phyloP scores from a whole-genome alignment of 2,329 filamentous ascomycete species.

The Cordyceps fumosorosea region DNA sequence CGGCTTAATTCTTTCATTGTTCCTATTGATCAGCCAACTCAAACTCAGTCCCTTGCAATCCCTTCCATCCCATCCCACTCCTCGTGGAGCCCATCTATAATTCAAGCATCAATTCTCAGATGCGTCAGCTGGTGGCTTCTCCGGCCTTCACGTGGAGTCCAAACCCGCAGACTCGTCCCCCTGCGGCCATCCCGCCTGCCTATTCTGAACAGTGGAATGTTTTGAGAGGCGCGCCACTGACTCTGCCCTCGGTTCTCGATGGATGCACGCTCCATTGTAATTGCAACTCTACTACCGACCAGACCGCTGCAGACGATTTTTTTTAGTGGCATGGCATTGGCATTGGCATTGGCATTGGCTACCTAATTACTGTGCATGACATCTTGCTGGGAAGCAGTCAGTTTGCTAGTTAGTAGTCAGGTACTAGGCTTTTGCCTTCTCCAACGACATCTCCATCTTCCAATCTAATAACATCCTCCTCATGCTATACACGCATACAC shows the following conservation, averaged over 20 bases:
- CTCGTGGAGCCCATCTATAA: neutral
- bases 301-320: too few relatives aligned
- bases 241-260: neutral
- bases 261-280: neutral
- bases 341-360: too few relatives aligned
- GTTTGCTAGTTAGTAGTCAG: too few relatives aligned
- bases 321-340: too few relatives aligned
- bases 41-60: too few relatives aligned
- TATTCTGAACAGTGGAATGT: neutral
- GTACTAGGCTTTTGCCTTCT: too few relatives aligned
- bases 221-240: neutral
- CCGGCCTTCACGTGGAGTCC: neutral
- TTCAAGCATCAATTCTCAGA: neutral
- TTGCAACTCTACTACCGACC: neutral
- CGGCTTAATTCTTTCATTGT: too few relatives aligned
- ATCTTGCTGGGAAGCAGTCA: too few relatives aligned
- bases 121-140: conserved; percentile 1
- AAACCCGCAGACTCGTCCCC: neutral
- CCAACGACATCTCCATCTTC: too few relatives aligned
- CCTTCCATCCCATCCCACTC: neutral
- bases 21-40: too few relatives aligned
- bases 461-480: too few relatives aligned
- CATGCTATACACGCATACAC: neutral
- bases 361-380: too few relatives aligned
- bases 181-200: conserved; percentile 10